Base-by-base conservation (phyloP, 2,329 filamentous ascomycete genomes). In the Exophiala aquamarina region DNA sequence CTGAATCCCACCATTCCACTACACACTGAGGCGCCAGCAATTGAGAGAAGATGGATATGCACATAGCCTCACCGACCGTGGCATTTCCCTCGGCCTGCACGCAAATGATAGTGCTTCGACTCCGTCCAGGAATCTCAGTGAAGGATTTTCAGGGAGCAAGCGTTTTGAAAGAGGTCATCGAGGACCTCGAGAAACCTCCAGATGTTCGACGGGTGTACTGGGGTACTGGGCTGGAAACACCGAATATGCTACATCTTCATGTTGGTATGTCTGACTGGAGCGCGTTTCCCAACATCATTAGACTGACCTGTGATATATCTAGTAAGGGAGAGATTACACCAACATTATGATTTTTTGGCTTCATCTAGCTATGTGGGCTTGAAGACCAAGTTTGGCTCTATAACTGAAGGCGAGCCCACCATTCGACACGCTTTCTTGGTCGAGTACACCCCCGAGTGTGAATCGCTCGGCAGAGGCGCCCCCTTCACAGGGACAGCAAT, bases 401-500 rank as follows among this genome's bases (percentile, higher is more conserved):
- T 9, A 37, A 49, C 11, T 29, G 47, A 2, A 47, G 55, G 39
- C 49, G 35, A 5, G 28, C 23, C 9, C 31, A 28, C 34, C 28
- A 28, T 37, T 44, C 56, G 59, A 38, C 56, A 61, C 48, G 41
- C 53, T 36, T 57, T 53, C 42, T 55, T 67, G 11, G 46, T 51
- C 7, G 49, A 62, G 20, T 63, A 61, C 44, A 60, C 61, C 3
- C 52, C 51, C 18, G 41, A 56, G n/a, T 50, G 56, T 11, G 47
- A 54, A 42, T 49, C 45, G 14, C 47, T 50, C 2, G 41, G 40
- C 4, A 44, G 38, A 21, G 52, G 50, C 2, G 56, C 60, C 11
- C 59, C 59, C 3, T 55, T 66, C 17, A 63, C 60, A 3, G 65
- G 63, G 1, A 65, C 62, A 6, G 63, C 64, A 4, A 60, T 66